A percentile compares a stretch with the other conserved stretches of the same genome.
Conservation (phyloP, 2,329 filamentous ascomycete genomes). For the Diaporthe eres region DNA sequence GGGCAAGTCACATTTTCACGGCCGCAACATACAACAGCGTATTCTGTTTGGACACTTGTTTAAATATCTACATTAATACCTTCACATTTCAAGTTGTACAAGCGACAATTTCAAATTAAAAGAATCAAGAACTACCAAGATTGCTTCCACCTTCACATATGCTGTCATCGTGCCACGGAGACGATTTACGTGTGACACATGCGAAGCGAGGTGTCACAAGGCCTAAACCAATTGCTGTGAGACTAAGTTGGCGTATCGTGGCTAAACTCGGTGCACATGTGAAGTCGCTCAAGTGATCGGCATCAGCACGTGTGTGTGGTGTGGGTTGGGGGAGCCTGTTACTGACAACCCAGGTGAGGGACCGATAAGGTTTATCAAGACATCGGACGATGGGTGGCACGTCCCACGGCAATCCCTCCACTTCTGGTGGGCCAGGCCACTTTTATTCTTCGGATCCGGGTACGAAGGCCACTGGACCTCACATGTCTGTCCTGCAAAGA, state of each 20-base stretch:
- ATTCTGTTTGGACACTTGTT: neutral
- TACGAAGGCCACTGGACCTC: no score
- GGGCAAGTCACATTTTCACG: neutral
- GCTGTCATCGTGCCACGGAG: neutral
- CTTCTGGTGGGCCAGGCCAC: conserved; percentile 7
- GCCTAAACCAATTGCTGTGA: neutral
- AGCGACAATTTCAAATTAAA: neutral
- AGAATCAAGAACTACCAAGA: neutral
- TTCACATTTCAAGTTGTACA: neutral
- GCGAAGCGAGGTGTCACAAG: neutral
- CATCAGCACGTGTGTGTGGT: conserved; percentile 23
- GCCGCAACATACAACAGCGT: conserved; percentile 4
- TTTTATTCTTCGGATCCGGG: neutral
- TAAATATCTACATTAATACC: conserved; percentile 5
- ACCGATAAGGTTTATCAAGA: conserved; percentile 6
- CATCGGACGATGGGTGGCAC: conserved; percentile 22
- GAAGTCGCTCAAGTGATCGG: conserved; percentile 16
- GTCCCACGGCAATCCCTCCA: conserved; percentile 1
- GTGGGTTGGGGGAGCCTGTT: conserved; percentile 9
- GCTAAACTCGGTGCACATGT: neutral
- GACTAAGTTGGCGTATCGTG: neutral
- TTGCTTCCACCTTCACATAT: neutral
- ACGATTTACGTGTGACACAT: neutral
- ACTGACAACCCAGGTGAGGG: neutral
- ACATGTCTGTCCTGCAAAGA: neutral